Percentiles rank a stretch among this genome's conserved stretches.
Evolutionary conservation across 306 rosid species (phyloP).

Genomic region (Coriaria nepalensis): DNA sequence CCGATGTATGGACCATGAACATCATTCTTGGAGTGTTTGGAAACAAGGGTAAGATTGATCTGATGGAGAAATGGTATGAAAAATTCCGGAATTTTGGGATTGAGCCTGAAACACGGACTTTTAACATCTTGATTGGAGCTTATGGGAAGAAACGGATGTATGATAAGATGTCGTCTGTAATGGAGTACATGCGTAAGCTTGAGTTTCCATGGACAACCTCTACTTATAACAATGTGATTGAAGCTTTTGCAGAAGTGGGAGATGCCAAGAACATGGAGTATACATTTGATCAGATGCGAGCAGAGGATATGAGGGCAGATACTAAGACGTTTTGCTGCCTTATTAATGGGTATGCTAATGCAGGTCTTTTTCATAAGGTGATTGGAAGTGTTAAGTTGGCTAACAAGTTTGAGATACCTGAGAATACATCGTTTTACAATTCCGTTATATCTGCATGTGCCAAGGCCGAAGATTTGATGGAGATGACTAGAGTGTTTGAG

Average conservation of each 20-base stretch:
- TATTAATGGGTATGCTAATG: conserved; percentile 82
- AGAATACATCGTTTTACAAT: conserved; percentile 59
- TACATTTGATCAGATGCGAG: conserved; percentile 91
- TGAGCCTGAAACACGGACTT: conserved; percentile 94
- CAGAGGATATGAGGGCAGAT: conserved; percentile 90
- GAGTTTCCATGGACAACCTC: conserved; percentile 94
- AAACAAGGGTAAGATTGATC: conserved; percentile 70
- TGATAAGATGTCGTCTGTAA: conserved; percentile 92
- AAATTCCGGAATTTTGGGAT: conserved; percentile 78
- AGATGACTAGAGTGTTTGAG: conserved; percentile 79
- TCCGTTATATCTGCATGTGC: conserved; percentile 80
- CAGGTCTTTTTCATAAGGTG: conserved; percentile 93
- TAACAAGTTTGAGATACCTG: conserved; percentile 65
- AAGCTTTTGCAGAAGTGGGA: conserved; percentile 82
- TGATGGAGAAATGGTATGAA: conserved; percentile 96
- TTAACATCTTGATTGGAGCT: conserved; percentile 80
- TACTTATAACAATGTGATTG: conserved; percentile 89
- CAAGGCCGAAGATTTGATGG: conserved; percentile 80
- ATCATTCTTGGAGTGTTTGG: conserved; percentile 80
- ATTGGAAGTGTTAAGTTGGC: conserved; percentile 67
- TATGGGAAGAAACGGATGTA: conserved; percentile 88
- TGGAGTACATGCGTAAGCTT: conserved; percentile 97
- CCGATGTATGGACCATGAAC: conserved; percentile 98
- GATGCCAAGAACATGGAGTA: conserved; percentile 87
- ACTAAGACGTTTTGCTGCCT: conserved; percentile 93